Percentiles rank a stretch among this genome's conserved stretches.
phyloP scores from a whole-genome alignment of 192 early-diverging fungal genomes.

The Umbelopsis isabellina region DNA sequence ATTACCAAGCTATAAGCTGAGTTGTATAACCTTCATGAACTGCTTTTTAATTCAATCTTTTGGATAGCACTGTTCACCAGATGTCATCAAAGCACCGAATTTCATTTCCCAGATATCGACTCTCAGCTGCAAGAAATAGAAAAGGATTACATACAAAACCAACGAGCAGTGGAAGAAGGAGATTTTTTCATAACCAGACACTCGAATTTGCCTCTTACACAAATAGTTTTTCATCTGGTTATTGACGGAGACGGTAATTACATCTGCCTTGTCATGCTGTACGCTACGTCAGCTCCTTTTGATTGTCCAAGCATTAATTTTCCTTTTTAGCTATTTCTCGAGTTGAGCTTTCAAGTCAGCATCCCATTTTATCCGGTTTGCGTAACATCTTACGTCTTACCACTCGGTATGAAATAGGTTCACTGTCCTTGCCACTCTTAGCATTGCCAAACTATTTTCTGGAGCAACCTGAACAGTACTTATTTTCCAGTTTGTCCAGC shows the following conservation, averaged over 20 bases:
- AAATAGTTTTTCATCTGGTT: slow-evolving; percentile 78
- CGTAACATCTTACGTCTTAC: slow-evolving; percentile 64
- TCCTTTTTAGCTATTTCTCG: slow-evolving; percentile 24
- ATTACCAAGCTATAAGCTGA: background rate
- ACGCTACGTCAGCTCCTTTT: background rate
- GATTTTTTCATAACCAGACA: slow-evolving; percentile 79
- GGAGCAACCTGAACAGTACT: slow-evolving; percentile 29
- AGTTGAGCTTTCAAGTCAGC: slow-evolving; percentile 31
- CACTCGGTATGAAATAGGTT: slow-evolving; percentile 63
- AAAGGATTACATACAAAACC: slow-evolving; percentile 42
- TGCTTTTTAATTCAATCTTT: background rate
- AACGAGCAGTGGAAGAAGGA: slow-evolving; percentile 54
- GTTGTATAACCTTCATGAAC: background rate
- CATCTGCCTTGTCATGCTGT: background rate
- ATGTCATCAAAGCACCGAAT: slow-evolving; percentile 70
- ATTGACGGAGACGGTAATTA: slow-evolving; percentile 55
- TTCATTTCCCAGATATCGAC: slow-evolving; percentile 75
- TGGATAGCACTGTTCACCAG: slow-evolving; percentile 60
- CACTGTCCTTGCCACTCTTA: slow-evolving; percentile 68
- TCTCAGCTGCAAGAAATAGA: slow-evolving; percentile 62
- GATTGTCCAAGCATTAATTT: slow-evolving; percentile 1
- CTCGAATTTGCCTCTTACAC: slow-evolving; percentile 72
- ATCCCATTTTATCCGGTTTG: slow-evolving; percentile 58
- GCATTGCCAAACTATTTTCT: slow-evolving; percentile 55
- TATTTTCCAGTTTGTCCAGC: slow-evolving; percentile 18